phyloP scores from a whole-genome alignment of 768 basidiomycete genomes.

The Leccinum olivaceopallidum region DNA sequence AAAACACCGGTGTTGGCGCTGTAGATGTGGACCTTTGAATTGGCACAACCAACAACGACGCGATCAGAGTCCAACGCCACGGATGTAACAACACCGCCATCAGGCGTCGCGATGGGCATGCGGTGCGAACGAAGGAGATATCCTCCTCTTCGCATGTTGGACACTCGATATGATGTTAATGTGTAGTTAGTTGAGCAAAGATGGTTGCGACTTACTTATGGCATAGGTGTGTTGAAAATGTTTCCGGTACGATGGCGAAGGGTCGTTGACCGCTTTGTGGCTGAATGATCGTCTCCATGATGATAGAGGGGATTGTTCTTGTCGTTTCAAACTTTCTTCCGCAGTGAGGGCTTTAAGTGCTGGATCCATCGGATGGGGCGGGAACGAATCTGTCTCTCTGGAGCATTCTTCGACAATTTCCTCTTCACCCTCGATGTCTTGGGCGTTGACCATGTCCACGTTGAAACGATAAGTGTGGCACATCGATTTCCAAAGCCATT shows the following conservation, averaged over 20 bases:
- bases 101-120: constrained; percentile 41
- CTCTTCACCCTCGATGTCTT: constrained; percentile 29
- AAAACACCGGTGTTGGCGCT: constrained; percentile 76
- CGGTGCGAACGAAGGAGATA: constrained; percentile 66
- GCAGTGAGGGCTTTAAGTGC: constrained; percentile 41
- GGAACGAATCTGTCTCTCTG: constrained; percentile 36
- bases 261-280: constrained; percentile 2
- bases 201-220: constrained; percentile 50
- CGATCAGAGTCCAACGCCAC: constrained; percentile 80
- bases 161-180: constrained; percentile 45
- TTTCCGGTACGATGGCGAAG: constrained; percentile 51
- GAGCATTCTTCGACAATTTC: constrained; percentile 34
- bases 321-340: constrained; percentile 29
- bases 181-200: background rate
- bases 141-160: constrained; percentile 80
- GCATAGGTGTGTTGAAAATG: constrained; percentile 75
- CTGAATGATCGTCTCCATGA: constrained; percentile 25
- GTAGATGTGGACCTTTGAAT: constrained; percentile 83
- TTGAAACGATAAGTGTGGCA: constrained; percentile 58
- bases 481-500: constrained; percentile 79
- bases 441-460: constrained; percentile 14
- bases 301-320: constrained; percentile 25
- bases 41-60: constrained; percentile 89
- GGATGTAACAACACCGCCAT: constrained; percentile 78
- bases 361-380: constrained; percentile 40